Base-by-base conservation (phyloP, 257 asterid species). In the Henckelia pumila region DNA sequence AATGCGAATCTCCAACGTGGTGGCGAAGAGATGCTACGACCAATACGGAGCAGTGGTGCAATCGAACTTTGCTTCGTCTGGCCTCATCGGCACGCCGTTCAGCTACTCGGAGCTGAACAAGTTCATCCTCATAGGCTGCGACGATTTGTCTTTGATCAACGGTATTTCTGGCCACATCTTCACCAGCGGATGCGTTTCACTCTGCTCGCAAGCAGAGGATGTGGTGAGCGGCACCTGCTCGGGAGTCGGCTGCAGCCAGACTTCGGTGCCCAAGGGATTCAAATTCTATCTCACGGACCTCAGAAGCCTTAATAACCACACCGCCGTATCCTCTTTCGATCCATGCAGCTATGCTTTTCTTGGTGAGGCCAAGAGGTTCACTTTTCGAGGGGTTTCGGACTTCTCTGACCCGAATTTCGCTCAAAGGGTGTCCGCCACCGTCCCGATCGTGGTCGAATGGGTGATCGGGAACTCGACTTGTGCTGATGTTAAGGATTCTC, bases 221-320 rank as follows among this genome's bases (percentile, higher is more conserved):
- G 88, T 83, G 37, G 37, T 57, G 8, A 59, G 11, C 19, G 95
- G 88, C 0, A 69, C 40, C 5, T 90, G 96, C 76, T 61, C 88
- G 2, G 96, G 96, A 6, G 67, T 76, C 13, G 96, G 97, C 1
- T 91, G 96, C 67, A 86, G 97, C 77, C 95, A 91, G 71, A 83
- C 81, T 1, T n/a, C 96, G 0, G 49, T 88, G 23, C 95, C 95
- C 1, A 80, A 37, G 57, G 96, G 97, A 0, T 8, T 77, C 14
- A 72, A 80, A 25, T 32, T 0, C 17, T 86, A 62, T 13, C 0
- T 0, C 0, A 67, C 0, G 6, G 0, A 24, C 83, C 4, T 3
- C 11, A 7, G n/a, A n/a, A 79, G 85, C 29, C 5, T 52, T 50
- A 19, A 2, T 0, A 84, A 83, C 19, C 89, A 88, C 8, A 77